phyloP scores from a whole-genome alignment of 2,329 filamentous ascomycete species.

The Aspergillus awamori region DNA sequence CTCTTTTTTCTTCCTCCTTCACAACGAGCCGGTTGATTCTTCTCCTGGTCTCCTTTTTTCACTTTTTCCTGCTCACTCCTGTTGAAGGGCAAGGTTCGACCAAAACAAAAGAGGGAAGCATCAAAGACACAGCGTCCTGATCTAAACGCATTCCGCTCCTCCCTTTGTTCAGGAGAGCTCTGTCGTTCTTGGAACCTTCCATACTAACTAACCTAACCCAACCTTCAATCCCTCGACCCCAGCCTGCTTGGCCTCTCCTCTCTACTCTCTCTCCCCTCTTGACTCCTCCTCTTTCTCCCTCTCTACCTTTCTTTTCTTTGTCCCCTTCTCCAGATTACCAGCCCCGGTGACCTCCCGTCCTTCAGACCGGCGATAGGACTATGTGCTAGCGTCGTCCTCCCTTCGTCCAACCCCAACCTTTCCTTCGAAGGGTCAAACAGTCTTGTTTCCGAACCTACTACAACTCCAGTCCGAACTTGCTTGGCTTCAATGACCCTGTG shows the following conservation, averaged over 20 bases:
- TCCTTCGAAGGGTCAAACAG: slow-evolving; percentile 12
- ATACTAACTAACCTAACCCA: not conserved
- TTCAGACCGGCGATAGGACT: slow-evolving; percentile 3
- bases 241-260: slow-evolving; percentile 7
- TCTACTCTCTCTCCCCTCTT: slow-evolving; percentile 2
- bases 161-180: slow-evolving; percentile 24
- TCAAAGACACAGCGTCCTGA: slow-evolving; percentile 3
- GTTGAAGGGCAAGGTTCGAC: not conserved
- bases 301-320: slow-evolving; percentile 10
- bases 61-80: not conserved
- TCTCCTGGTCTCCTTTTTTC: slow-evolving; percentile 17
- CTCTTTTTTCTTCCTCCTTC: slow-evolving; percentile 22
- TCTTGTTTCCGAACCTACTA: not conserved
- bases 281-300: slow-evolving; percentile 1
- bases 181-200: slow-evolving; percentile 19
- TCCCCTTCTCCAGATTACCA: not conserved
- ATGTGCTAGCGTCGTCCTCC: slow-evolving; percentile 7
- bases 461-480: slow-evolving; percentile 11
- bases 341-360: not conserved
- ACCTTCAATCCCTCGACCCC: slow-evolving; percentile 18
- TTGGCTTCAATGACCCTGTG: slow-evolving; percentile 32
- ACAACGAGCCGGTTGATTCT: slow-evolving; percentile 20
- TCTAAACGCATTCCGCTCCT: slow-evolving; percentile 23
- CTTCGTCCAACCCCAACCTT: not conserved
- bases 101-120: slow-evolving; percentile 3